Evolutionary conservation across 306 rosid species (phyloP).

Genomic region (Acacia confusa): DNA sequence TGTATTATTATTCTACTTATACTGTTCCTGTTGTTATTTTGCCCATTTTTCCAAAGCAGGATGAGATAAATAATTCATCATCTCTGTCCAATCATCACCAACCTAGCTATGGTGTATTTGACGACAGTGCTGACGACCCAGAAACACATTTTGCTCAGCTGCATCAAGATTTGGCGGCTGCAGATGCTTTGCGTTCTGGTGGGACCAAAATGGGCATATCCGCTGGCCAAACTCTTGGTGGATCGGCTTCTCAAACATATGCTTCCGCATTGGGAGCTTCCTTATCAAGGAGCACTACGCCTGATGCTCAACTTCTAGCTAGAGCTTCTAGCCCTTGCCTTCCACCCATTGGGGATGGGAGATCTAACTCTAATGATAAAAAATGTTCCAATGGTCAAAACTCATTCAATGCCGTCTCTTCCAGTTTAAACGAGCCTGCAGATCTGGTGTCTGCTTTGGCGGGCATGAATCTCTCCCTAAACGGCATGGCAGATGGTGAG

Average conservation of each 20-base stretch:
- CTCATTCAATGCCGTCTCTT: conserved; percentile 60
- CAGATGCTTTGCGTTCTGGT: conserved; percentile 51
- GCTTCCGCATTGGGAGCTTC: conserved; percentile 91
- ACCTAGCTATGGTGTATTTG: conserved; percentile 67
- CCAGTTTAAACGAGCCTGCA: conserved; percentile 61
- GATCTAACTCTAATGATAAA: conserved; percentile 59
- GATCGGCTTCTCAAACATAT: conserved; percentile 66
- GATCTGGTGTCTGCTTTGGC: conserved; percentile 80
- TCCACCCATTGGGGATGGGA: conserved; percentile 95
- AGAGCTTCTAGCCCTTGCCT: conserved; percentile 94
- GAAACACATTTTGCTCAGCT: conserved; percentile 59
- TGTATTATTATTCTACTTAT: not conserved
- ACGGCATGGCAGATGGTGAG: conserved; percentile 58
- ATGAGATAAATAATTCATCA: conserved; percentile 35
- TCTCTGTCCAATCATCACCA: conserved; percentile 72
- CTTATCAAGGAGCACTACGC: conserved; percentile 89
- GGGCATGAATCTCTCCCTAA: conserved; percentile 67
- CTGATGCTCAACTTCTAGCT: conserved; percentile 78
- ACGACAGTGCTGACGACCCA: conserved; percentile 54
- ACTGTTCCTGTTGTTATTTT: conserved; percentile 16
- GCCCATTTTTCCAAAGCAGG: conserved; percentile 24
- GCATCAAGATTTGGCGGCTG: conserved; percentile 53
- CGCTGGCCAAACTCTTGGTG: conserved; percentile 55
- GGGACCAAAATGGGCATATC: conserved; percentile 66
- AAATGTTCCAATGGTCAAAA: conserved; percentile 61